phyloP scores from a whole-genome alignment of 768 basidiomycete genomes.

The Lepiota brunneoincarnata region DNA sequence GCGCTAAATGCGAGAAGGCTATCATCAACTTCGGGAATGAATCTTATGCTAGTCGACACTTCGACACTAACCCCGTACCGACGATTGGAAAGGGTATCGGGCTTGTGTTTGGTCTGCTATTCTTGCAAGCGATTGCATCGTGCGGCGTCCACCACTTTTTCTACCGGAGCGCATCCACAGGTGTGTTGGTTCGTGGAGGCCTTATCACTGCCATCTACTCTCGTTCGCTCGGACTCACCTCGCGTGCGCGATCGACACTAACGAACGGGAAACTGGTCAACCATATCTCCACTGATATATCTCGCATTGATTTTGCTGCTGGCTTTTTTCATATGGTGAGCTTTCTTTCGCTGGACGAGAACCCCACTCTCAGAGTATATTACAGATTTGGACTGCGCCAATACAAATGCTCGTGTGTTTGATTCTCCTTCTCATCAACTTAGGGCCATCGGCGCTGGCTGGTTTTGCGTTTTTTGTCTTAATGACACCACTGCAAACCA shows the following conservation, averaged over 20 bases:
- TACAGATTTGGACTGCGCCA: slow-evolving; percentile 64
- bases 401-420: slow-evolving; percentile 81
- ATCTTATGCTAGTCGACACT: slow-evolving; percentile 50
- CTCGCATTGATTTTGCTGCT: slow-evolving; percentile 85
- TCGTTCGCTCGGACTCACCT: slow-evolving; percentile 71
- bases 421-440: slow-evolving; percentile 65
- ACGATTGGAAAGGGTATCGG: slow-evolving; percentile 64
- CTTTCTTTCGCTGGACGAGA: background rate
- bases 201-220: slow-evolving; percentile 87
- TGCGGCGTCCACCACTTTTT: slow-evolving; percentile 81
- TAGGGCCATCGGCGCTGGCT: slow-evolving; percentile 61
- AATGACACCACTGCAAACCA: slow-evolving; percentile 69
- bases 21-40: slow-evolving; percentile 69
- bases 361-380: background rate
- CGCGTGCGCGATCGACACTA: slow-evolving; percentile 74
- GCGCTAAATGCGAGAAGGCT: slow-evolving; percentile 35
- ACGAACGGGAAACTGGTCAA: slow-evolving; percentile 90
- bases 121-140: slow-evolving; percentile 64
- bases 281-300: slow-evolving; percentile 91
- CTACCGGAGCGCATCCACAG: slow-evolving; percentile 68
- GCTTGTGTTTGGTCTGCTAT: slow-evolving; percentile 65
- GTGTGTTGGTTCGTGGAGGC: slow-evolving; percentile 80
- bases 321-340: slow-evolving; percentile 73
- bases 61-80: slow-evolving; percentile 33
- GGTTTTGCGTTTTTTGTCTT: slow-evolving; percentile 64